These are phyloP conservation scores for Solioccasus polychromus DNA, from an alignment of 768 basidiomycete species.

Conservation along the genomic window DNA sequence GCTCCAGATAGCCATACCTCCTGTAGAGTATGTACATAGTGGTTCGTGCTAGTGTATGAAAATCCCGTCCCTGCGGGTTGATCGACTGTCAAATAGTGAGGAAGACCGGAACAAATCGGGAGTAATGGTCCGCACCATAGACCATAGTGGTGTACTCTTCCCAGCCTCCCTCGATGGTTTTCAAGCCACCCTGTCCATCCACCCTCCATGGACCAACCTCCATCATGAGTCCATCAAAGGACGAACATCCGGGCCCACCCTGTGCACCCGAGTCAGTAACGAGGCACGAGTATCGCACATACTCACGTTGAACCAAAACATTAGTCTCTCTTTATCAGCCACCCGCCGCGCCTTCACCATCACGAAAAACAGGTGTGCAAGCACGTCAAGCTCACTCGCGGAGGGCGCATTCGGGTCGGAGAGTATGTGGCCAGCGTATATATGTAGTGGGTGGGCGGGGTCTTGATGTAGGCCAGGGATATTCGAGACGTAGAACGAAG, in stretches of 20 bases:
- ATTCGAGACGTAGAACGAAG: constrained; percentile 77
- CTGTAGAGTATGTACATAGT: constrained; percentile 75
- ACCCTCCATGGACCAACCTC: constrained; percentile 92
- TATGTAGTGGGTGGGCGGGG: constrained; percentile 63
- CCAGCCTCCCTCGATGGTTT: constrained; percentile 85
- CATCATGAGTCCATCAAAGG: constrained; percentile 97
- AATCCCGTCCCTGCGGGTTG: constrained; percentile 97
- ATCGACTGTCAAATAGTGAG: constrained; percentile 61
- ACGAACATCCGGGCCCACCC: constrained; percentile 97
- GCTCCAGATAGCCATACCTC: constrained; percentile 44
- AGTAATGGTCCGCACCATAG: constrained; percentile 68
- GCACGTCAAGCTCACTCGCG: constrained; percentile 56
- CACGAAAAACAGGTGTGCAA: constrained; percentile 84
- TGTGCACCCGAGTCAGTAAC: constrained; percentile 27
- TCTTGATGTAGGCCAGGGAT: constrained; percentile 79
- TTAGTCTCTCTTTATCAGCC: constrained; percentile 86
- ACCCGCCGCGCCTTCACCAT: constrained; percentile 81
- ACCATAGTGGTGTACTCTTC: constrained; percentile 96
- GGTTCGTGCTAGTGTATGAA: constrained; percentile 84
- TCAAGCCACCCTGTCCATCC: constrained; percentile 70
- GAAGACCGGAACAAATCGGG: neutral
- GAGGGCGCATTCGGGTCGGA: constrained; percentile 63
- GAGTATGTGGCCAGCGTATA: constrained; percentile 84
- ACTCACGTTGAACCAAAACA: constrained; percentile 97
- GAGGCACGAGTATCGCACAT: neutral